phyloP scores from a whole-genome alignment of 306 rosid genomes.

The Hippophae rhamnoides region DNA sequence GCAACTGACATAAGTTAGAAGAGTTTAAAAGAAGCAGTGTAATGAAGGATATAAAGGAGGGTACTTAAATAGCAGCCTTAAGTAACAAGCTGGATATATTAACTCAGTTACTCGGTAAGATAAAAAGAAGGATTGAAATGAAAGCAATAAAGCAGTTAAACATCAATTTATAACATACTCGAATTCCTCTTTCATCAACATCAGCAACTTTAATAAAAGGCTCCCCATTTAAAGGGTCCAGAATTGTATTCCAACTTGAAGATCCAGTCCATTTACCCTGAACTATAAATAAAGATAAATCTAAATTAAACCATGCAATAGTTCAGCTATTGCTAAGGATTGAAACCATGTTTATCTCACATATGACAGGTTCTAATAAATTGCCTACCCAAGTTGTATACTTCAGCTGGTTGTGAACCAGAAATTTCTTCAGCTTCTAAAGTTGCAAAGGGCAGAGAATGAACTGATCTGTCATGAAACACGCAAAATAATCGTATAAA shows the following conservation, averaged over 20 bases:
- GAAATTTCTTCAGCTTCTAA: constrained; percentile 72
- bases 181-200: constrained; percentile 68
- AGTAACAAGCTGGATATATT: neutral
- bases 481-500: neutral
- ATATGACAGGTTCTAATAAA: constrained; percentile 8
- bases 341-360: neutral
- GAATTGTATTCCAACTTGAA: constrained; percentile 47
- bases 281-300: constrained; percentile 40
- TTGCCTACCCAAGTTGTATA: constrained; percentile 65
- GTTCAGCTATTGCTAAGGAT: neutral
- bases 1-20: neutral
- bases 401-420: constrained; percentile 81
- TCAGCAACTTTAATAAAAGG: constrained; percentile 85
- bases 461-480: constrained; percentile 43
- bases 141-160: constrained; percentile 5
- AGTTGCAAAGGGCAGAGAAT: constrained; percentile 53
- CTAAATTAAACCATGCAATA: neutral
- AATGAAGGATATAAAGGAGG: neutral
- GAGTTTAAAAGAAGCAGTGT: neutral
- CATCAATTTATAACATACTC: constrained; percentile 35
- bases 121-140: constrained; percentile 5
- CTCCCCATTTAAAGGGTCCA: constrained; percentile 95
- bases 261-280: constrained; percentile 86
- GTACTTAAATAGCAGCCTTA: neutral
- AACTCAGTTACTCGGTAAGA: neutral